Conservation (phyloP, 257 asterid genomes). For the Voacanga thouarsii region DNA sequence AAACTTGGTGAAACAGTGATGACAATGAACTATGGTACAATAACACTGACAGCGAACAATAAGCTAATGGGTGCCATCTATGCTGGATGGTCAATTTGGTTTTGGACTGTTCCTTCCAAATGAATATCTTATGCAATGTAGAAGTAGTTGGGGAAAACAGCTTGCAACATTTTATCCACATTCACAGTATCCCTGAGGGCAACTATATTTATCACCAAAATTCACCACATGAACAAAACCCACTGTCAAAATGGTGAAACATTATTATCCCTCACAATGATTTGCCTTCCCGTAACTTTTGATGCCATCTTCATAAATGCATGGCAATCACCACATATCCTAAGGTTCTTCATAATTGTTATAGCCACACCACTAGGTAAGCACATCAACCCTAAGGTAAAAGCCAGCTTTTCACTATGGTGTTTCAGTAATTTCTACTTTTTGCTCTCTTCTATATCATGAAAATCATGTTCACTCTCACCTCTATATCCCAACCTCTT, state of each 20-base stretch:
- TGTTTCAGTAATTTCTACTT: conserved; percentile 68
- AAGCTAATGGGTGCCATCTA: not conserved
- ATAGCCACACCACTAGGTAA: conserved; percentile 58
- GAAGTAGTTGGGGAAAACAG: not conserved
- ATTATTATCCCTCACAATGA: conserved; percentile 75
- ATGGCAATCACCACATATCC: conserved; percentile 95
- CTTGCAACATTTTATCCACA: not conserved
- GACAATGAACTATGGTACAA: not conserved
- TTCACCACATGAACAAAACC: conserved; percentile 80
- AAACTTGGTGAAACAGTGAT: not conserved
- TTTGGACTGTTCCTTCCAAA: not conserved
- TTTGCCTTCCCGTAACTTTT: conserved; percentile 48
- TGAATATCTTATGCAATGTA: not conserved
- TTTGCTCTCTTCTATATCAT: conserved; percentile 64
- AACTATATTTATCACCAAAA: conserved; percentile 61
- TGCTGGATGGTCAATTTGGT: not conserved
- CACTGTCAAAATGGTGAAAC: conserved; percentile 80
- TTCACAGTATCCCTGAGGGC: not conserved
- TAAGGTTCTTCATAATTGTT: conserved; percentile 89
- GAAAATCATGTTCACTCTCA: conserved; percentile 63
- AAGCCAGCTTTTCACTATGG: conserved; percentile 90
- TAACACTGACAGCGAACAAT: not conserved
- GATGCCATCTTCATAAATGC: conserved; percentile 88
- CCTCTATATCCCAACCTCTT: conserved; percentile 62
- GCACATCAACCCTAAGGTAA: conserved; percentile 71